phyloP scores from a whole-genome alignment of 805 yeast genomes.

The Suhomyces vadensis region DNA sequence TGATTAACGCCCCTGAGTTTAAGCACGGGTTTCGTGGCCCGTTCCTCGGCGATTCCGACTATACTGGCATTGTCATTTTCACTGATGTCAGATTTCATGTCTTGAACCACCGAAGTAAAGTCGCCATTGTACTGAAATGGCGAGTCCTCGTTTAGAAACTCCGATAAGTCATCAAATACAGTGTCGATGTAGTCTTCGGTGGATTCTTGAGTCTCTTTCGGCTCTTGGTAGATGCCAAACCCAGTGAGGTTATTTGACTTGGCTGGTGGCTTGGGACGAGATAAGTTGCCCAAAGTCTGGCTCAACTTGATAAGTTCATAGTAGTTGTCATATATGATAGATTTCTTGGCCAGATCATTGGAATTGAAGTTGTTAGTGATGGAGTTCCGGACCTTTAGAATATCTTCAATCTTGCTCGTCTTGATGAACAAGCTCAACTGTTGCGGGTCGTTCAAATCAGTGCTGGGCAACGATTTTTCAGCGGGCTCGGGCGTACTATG shows the following conservation, averaged over 20 bases:
- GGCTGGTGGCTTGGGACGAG: slow-evolving; percentile 6
- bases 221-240: slow-evolving; percentile 4
- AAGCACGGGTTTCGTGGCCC: not conserved
- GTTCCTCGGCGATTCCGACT: slow-evolving; percentile 13
- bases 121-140: slow-evolving; percentile 16
- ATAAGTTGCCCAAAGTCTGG: slow-evolving; percentile 43
- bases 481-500: too few species aligned
- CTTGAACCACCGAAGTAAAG: slow-evolving; percentile 22
- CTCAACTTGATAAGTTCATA: slow-evolving; percentile 70
- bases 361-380: slow-evolving; percentile 48
- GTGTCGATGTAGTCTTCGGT: slow-evolving; percentile 14
- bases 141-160: slow-evolving; percentile 22
- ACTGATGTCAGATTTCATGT: slow-evolving; percentile 1
- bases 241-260: not conserved
- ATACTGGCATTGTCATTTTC: slow-evolving; percentile 16
- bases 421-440: slow-evolving; percentile 23
- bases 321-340: slow-evolving; percentile 74
- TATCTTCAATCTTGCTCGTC: slow-evolving; percentile 28
- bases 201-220: not conserved
- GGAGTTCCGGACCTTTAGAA: slow-evolving; percentile 31
- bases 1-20: not conserved
- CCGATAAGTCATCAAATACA: slow-evolving; percentile 24
- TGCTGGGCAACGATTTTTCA: not conserved
- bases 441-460: slow-evolving; percentile 20
- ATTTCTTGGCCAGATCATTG: slow-evolving; percentile 62